Evolutionary conservation across 345 rosid species (phyloP), one percentile per base, ranked within the genome.

Genomic region (Salix koriyanagi): DNA sequence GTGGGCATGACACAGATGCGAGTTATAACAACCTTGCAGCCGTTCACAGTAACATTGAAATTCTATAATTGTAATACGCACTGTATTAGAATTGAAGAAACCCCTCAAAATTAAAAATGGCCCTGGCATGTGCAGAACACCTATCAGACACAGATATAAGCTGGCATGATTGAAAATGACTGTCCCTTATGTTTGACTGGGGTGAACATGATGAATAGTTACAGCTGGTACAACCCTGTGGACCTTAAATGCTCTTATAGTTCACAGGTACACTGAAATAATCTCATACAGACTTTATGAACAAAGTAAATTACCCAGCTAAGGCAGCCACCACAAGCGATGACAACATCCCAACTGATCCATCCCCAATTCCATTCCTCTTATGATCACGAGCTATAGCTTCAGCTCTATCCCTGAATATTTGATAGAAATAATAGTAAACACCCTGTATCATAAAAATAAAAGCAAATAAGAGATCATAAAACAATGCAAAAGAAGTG

Each of bases 381-480:
- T 69, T 89, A 42, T 39, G 83, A 68, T 80, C 86, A 74, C 87
- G 85, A 41, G 98, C 98, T 50, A 84, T 78, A 76, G 86, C 83
- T 88, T 90, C 97, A 76, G 91, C 98, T 85, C 82, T 93, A 85
- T 81, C 90, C 94, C 98, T 91, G 85, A 96, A 94, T 87, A 96
- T 91, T 96, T 96, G 97, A 91, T 94, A 96, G 90, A 96, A 94
- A 91, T 92, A 96, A 82, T 94, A 96, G 83, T 94, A 96, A 86
- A 96, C 99, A 85, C 98, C 99, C 99, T 94, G 92, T 83, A 82
- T 71, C 88, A 92, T 76, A 81, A 82, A 87, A 89, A 82, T 41
- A 28, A 76, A 13, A 79, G 66, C 66, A 79, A 23, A 80, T 85
- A 85, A 85, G 82, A 80, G 75, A 77, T 30, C 75, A 76, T n/a